Base-by-base conservation (phyloP, 345 rosid species). In the Salix caprea region DNA sequence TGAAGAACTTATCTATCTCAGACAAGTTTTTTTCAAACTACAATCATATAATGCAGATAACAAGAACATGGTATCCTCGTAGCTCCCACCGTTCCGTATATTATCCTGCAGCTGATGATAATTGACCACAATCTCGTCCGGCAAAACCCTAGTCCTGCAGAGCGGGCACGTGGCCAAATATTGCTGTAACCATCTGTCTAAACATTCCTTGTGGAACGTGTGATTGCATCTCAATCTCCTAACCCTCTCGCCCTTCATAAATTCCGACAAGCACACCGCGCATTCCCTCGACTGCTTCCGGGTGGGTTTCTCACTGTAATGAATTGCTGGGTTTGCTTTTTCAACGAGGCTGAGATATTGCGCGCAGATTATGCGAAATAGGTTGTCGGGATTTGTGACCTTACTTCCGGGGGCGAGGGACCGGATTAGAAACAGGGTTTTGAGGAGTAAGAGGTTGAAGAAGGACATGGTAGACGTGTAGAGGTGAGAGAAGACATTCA, bases 111-210 rank as follows among this genome's bases (percentile, higher is more conserved):
- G 67, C 19, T 74, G 83, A 15, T 60, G 85, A 56, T 65, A 84
- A 12, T 42, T 73, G 6, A 82, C 86, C 34, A 75, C 86, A 14
- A 86, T 48, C 68, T 84, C 80, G 13, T 88, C 89, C 2, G 91
- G 85, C 81, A 88, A 71, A 14, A 86, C 86, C 76, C 72, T 82
- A 4, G 77, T 76, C 70, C 92, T 56, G 79, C 92, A 89, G 37
- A 89, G 87, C 8, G 92, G 92, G 39, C 92, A 89, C 0, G 90
- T 84, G 3, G 89, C 89, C 62, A 69, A 52, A 62, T 67, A 71
- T 23, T 76, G 87, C 19, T 78, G 82, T 36, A 89, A 64, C 92
- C 92, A 89, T 56, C 26, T 64, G 73, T 89, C 92, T 8, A 89
- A 50, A 54, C 92, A 89, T 42, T 77, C 89, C 77, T 75, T 85